Base-by-base conservation (phyloP, 352 stramenopile species). In the Phytophthora pisi region DNA sequence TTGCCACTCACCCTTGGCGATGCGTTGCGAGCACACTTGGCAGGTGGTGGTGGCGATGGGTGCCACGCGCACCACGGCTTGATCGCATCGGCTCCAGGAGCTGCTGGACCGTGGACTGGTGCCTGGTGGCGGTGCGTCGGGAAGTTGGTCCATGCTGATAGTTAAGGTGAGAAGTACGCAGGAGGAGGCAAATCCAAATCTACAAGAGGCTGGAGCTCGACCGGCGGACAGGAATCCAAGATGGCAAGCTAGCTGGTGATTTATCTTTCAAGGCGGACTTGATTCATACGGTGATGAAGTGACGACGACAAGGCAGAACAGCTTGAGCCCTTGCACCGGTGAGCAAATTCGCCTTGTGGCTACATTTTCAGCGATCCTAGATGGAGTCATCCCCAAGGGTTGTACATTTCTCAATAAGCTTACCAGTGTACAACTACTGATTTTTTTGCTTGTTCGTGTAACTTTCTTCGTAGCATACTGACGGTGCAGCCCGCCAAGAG, bases 11-110 rank as follows among this genome's bases (percentile, higher is more conserved):
- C 82, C 86, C 53, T 88, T 74, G 46, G 59, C 64, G 55, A 94
- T 93, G 50, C 75, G 72, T 24, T 68, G 68, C 51, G 62, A 78
- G 70, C 86, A 94, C 6, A 90, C 82, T 52, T 94, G 86, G 66
- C 86, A 94, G 13, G 82, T 94, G 16, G 86, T 92, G 20, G 86
- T 94, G 53, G 77, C 75, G 28, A 86, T 92, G 8, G 82, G 84
- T 13, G 86, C 86, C 15, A 91, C 70, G 55, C 86, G 84, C 18
- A 84, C 83, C 38, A 94, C 81, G n/a, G 83, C 82, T 64, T 94
- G 84, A 54, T 93, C 82, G 64, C 84, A 94, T 45, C 86, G 84
- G 46, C 83, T 93, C 86, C 86, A 94, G 2, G 84, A 84, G 54
- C 63, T 88, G 20, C 79, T 79, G 43, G 75, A 77, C 30, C 84